Base-by-base conservation (phyloP, 2,329 filamentous ascomycete species). In the Grosmannia penicillata region DNA sequence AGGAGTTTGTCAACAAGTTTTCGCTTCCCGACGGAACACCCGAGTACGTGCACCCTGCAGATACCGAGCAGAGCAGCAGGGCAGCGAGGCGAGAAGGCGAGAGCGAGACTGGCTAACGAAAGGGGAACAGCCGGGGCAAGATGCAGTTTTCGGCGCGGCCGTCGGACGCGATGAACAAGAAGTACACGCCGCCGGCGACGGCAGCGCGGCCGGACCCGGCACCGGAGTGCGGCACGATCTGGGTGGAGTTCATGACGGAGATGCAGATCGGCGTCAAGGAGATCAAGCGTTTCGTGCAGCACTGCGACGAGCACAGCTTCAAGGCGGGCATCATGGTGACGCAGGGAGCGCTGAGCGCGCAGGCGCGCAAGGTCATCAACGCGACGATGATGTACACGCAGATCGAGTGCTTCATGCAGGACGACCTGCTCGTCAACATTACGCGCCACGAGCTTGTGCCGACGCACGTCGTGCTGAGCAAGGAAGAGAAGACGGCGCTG, bases 361-460 rank as follows among this genome's bases (percentile, higher is more conserved):
- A 87, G 43, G 89, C 87, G 27, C 76, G 89, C 57, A 93, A 93
- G 65, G 77, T 87, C 48, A 80, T 93, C 50, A 77, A 77, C 47
- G 78, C 79, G 43, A 76, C 89, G 41, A 75, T 82, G 49, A 75
- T 77, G 45, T 71, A 75, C 56, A 82, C 81, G 39, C 76, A 82
- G 53, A 84, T 95, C 53, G 91, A 98, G 66, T 84, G 85, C 56
- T 98, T 98, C 65, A 75, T 89, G 51, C 91, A 96, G 67, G 82
- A 91, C 57, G 91, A 98, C 61, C 62, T 98, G 51, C 70, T 96
- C 43, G 87, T 98, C 60, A 98, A 98, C 63, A 96, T 98, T 59
- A 96, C 89, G 43, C 83, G 87, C 58, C 91, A 98, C 64, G 89
- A 96, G 62, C 72, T 98, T 40, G 91, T 98, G 23, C 91, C 91